Evolutionary conservation across 1,139 yeast species (phyloP).

Genomic region (Suhomyces guaymorum): DNA sequence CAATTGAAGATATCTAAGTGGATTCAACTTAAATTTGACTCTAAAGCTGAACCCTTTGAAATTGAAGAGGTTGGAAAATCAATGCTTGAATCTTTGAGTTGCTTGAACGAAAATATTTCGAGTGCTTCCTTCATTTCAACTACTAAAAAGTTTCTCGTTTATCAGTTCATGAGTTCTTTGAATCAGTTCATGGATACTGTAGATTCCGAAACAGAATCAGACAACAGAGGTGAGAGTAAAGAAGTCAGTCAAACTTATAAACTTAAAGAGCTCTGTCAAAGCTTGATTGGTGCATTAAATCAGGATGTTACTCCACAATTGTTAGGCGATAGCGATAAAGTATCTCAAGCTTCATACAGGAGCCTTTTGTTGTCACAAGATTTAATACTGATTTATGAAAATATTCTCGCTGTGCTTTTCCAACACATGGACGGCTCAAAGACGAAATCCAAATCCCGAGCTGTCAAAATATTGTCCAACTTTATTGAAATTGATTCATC

Average conservation of each 20-base stretch:
- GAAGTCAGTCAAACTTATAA: no score
- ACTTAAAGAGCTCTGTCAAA: background rate
- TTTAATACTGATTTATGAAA: slow-evolving; percentile 50
- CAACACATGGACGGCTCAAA: slow-evolving; percentile 52
- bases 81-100: slow-evolving; percentile 16
- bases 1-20: slow-evolving; percentile 23
- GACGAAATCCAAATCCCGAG: slow-evolving; percentile 63
- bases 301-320: background rate
- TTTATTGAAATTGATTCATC: slow-evolving; percentile 52
- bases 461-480: slow-evolving; percentile 54
- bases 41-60: no score
- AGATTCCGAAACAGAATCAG: background rate
- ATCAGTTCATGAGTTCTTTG: slow-evolving; percentile 13
- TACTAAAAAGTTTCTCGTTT: slow-evolving; percentile 14
- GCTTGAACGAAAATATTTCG: slow-evolving; percentile 15
- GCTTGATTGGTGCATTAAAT: slow-evolving; percentile 1
- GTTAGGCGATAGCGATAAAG: slow-evolving; percentile 16
- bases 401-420: slow-evolving; percentile 51
- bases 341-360: slow-evolving; percentile 13
- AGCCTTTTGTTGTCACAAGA: slow-evolving; percentile 27
- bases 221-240: background rate
- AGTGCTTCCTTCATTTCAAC: background rate
- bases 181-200: background rate
- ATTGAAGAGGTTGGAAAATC: slow-evolving; percentile 10
- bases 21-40: slow-evolving; percentile 17